Conservation (phyloP, 2,329 filamentous ascomycete species). For the Verticillium isaacii region DNA sequence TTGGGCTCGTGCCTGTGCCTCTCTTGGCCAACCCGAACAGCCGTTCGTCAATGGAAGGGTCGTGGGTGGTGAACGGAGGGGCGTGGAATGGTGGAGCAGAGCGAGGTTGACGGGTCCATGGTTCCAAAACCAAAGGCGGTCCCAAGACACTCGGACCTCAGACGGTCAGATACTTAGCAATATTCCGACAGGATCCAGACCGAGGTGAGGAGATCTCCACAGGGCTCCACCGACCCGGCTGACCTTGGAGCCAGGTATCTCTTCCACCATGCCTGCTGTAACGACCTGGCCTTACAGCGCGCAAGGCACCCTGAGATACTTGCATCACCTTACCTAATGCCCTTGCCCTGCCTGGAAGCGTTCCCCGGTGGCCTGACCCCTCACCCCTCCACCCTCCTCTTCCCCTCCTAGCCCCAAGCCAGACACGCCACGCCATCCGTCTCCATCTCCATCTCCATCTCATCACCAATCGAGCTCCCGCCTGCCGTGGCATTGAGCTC, state of each 20-base stretch:
- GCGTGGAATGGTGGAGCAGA: not conserved
- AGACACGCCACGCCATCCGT: not conserved
- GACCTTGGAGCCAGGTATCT: not conserved
- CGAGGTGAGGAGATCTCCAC: not conserved
- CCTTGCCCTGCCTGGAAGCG: not conserved
- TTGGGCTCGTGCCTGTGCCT: no score
- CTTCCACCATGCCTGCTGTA: not conserved
- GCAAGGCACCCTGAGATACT: no score
- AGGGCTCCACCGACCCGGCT: not conserved
- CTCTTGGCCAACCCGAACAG: no score
- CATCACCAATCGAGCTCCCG: not conserved
- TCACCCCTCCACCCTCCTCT: not conserved
- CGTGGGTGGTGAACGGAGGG: no score
- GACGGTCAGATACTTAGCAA: not conserved
- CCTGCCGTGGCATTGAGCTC: not conserved
- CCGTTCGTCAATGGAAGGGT: no score
- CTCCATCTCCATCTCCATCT: not conserved
- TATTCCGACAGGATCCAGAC: not conserved
- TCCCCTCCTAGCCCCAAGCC: not conserved
- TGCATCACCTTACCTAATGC: not conserved
- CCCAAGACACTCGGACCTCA: not conserved
- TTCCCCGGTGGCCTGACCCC: not conserved
- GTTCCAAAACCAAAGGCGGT: not conserved
- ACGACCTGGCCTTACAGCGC: no score
- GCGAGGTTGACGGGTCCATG: not conserved